Conservation (phyloP, 345 rosid genomes). For the Salix koriyanagi region DNA sequence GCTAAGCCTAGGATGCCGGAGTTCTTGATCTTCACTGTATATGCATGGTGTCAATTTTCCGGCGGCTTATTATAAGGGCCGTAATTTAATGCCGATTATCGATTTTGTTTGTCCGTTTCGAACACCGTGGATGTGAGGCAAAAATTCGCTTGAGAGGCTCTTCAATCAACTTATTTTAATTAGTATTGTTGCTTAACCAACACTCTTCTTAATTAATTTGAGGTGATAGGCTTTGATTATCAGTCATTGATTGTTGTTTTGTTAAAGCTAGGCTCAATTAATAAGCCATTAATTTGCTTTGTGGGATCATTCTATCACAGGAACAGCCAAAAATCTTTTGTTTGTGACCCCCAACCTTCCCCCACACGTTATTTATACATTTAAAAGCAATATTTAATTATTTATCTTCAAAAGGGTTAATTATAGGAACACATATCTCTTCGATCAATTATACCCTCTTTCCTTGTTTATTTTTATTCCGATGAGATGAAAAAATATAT, state of each 20-base stretch:
- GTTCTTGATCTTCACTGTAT: not conserved
- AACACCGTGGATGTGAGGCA: not conserved
- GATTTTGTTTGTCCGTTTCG: not conserved
- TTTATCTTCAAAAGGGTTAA: not conserved
- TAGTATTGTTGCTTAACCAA: not conserved
- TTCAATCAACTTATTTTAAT: not conserved
- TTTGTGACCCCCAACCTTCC: not conserved
- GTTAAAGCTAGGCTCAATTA: too few species aligned
- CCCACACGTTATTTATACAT: not conserved
- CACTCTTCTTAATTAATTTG: not conserved
- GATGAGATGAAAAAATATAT: too few species aligned
- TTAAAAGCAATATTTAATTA: too few species aligned
- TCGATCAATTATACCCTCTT: too few species aligned
- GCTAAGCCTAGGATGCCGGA: not conserved
- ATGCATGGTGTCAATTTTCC: not conserved
- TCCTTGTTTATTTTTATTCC: too few species aligned
- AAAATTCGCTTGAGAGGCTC: not conserved
- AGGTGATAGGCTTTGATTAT: not conserved
- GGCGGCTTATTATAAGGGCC: not conserved
- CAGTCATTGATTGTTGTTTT: not conserved
- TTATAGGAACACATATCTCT: too few species aligned
- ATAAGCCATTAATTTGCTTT: not conserved
- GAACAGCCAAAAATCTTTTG: not conserved
- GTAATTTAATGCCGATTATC: not conserved
- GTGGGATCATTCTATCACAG: not conserved